Base-by-base conservation (phyloP, 164 flowering plant genomes). In the Macadamia tetraphylla region DNA sequence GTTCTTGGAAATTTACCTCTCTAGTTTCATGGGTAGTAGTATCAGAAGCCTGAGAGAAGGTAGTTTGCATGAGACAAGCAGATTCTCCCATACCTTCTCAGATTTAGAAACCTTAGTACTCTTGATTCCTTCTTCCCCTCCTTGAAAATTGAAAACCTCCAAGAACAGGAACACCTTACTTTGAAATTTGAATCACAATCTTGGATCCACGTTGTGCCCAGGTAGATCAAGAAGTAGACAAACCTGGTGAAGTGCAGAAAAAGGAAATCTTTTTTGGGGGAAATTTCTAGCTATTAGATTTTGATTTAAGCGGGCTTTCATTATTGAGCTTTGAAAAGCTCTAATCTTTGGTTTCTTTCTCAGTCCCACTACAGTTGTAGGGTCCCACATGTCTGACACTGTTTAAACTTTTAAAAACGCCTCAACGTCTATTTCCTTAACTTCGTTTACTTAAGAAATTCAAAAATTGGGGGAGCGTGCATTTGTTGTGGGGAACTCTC, bases 41-140 rank as follows among this genome's bases (percentile, higher is more conserved):
- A 29, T 76, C 80, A 61, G 84, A 70, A 40, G 81, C 68, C 30
- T 78, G 82, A 77, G 88, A 83, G 74, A 83, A 84, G 35, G 86
- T 23, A 23, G 23, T 79, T 71, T 80, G 84, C 77, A 71, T 9
- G 15, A 84, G 83, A 75, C 82, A 83, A 67, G 91, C 79, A 1
- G 94, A 81, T 71, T 87, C 89, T 29, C 78, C 85, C 90, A 86
- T 88, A 15, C 15, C 15, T 29, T 63, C 18, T 42, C 58, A 66
- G 70, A 70, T 9, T 23, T 48, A 63, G 42, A 35, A 56, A 49
- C 40, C 40, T 62, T 15, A 30, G 35, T 35, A 58, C 60, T 44
- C 65, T 55, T 12, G 14, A 9, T 48, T 17, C 15, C 6, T 30
- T 35, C 49, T 67, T 42, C 51, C 9, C 51, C 64, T 55, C 52